Evolutionary conservation across 2,329 filamentous ascomycete species (phyloP).

Genomic region (Ampelomyces quisqualis): DNA sequence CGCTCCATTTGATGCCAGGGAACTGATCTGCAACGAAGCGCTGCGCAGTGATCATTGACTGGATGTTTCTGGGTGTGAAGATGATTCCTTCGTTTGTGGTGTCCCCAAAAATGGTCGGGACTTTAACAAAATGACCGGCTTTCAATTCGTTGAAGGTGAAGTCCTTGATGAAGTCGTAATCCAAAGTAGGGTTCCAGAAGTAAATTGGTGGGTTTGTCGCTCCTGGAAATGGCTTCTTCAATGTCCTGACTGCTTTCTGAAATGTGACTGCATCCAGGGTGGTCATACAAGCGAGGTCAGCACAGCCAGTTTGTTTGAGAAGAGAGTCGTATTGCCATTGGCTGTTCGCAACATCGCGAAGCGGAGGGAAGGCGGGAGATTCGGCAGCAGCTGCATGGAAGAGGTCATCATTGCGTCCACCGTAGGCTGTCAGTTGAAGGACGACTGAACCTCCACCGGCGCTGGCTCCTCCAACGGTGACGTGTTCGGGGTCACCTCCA

Average conservation of each 20-base stretch:
- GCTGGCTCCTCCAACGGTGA: slow-evolving; percentile 43
- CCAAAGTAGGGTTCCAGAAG: slow-evolving; percentile 48
- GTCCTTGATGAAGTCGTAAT: slow-evolving; percentile 46
- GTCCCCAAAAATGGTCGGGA: slow-evolving; percentile 49
- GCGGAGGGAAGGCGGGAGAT: slow-evolving; percentile 43
- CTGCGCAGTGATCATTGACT: slow-evolving; percentile 33
- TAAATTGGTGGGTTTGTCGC: slow-evolving; percentile 37
- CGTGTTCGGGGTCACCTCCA: slow-evolving; percentile 44
- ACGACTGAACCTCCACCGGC: slow-evolving; percentile 45
- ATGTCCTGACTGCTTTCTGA: slow-evolving; percentile 40
- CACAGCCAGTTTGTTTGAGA: slow-evolving; percentile 38
- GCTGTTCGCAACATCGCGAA: slow-evolving; percentile 41
- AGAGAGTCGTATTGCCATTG: slow-evolving; percentile 48
- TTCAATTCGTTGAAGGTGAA: slow-evolving; percentile 44
- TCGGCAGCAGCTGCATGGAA: slow-evolving; percentile 40
- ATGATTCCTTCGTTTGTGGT: slow-evolving; percentile 48
- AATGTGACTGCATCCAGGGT: slow-evolving; percentile 40
- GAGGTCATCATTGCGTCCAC: slow-evolving; percentile 41
- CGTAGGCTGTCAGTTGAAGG: slow-evolving; percentile 40
- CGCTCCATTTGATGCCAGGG: slow-evolving; percentile 32
- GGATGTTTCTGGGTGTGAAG: slow-evolving; percentile 44
- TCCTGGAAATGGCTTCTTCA: slow-evolving; percentile 44
- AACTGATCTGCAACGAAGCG: slow-evolving; percentile 46
- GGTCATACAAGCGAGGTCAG: slow-evolving; percentile 44
- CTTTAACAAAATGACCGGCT: slow-evolving; percentile 42